phyloP scores from a whole-genome alignment of 305 asterid species.

The Ilex paraguariensis region DNA sequence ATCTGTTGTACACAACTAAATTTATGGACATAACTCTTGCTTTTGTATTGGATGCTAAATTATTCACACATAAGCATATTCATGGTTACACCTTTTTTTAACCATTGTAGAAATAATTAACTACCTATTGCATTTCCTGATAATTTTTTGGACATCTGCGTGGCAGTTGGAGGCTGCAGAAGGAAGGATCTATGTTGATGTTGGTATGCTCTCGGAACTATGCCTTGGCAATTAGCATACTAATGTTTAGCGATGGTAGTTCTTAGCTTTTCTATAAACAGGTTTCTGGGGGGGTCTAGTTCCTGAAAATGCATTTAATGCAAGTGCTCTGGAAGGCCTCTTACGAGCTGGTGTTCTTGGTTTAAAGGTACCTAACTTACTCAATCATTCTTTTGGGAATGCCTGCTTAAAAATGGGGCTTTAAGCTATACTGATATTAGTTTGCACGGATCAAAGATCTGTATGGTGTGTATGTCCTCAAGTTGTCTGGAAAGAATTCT shows the following conservation, averaged over 20 bases:
- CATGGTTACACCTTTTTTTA: too few species aligned
- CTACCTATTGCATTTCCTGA: constrained; percentile 4
- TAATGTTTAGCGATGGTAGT: background rate
- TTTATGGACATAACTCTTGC: too few species aligned
- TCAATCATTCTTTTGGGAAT: background rate
- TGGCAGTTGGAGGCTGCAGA: constrained; percentile 69
- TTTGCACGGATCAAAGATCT: too few species aligned
- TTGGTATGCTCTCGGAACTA: constrained; percentile 52
- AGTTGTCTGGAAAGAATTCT: too few species aligned
- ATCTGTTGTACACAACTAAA: too few species aligned
- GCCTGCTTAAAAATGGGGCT: background rate
- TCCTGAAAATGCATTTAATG: constrained; percentile 84
- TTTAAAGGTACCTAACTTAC: constrained; percentile 53
- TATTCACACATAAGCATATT: too few species aligned
- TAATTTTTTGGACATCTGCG: constrained; percentile 7
- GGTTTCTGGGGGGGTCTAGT: constrained; percentile 99
- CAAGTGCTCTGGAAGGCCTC: constrained; percentile 68
- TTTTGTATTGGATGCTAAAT: too few species aligned
- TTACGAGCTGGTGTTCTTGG: constrained; percentile 94
- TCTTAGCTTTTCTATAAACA: constrained; percentile 24
- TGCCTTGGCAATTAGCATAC: constrained; percentile 2
- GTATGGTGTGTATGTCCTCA: too few species aligned
- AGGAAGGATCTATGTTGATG: constrained; percentile 83
- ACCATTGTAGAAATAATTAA: background rate
- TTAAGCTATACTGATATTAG: background rate